Conservation (phyloP, 2,329 filamentous ascomycete genomes). For the Thielaviopsis musarum region DNA sequence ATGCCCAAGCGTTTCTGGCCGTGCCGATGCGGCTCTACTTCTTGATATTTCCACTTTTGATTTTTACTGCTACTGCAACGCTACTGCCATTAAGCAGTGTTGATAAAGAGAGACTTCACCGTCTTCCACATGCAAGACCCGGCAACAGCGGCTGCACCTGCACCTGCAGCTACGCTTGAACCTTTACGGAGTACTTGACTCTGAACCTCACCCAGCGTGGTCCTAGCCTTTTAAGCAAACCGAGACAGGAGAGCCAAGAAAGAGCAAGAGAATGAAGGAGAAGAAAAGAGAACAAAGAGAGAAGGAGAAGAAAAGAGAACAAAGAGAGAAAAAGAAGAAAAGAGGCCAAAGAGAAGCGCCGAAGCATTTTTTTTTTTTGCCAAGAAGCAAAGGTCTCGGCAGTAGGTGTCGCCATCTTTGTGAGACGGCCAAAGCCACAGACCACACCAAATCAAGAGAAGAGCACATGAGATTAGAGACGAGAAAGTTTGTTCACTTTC, state of each 20-base stretch:
- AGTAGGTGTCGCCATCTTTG: neutral
- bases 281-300: neutral
- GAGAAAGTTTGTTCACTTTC: neutral
- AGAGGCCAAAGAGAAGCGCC: neutral
- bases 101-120: too few relatives aligned
- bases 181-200: too few relatives aligned
- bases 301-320: neutral
- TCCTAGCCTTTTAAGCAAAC: too few relatives aligned
- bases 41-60: neutral
- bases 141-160: too few relatives aligned
- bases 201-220: too few relatives aligned
- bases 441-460: too few relatives aligned
- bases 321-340: neutral
- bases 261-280: too few relatives aligned
- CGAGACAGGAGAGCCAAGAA: too few relatives aligned
- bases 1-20: neutral
- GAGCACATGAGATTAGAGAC: neutral
- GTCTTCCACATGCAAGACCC: too few relatives aligned
- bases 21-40: neutral
- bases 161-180: too few relatives aligned
- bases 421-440: neutral
- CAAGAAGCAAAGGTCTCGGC: neutral
- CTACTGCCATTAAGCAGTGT: too few relatives aligned
- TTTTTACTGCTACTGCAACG: neutral
- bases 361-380: neutral